A percentile compares a stretch with the other conserved stretches of the same genome.
phyloP scores from a whole-genome alignment of 139 green algal genomes.

The Picochlorum sp. region DNA sequence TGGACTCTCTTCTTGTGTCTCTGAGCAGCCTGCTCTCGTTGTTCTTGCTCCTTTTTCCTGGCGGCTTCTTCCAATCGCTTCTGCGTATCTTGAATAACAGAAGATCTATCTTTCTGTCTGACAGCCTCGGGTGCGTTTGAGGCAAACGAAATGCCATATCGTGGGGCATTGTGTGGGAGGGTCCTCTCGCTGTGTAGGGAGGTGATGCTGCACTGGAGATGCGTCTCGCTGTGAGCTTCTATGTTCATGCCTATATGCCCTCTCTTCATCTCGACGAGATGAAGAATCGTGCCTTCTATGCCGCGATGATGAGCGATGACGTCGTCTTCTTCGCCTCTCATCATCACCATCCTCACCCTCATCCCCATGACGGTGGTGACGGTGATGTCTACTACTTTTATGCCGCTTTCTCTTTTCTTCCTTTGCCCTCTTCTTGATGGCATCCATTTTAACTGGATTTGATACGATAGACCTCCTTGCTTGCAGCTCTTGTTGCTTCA shows the following conservation, averaged over 20 bases:
- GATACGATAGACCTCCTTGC: slow-evolving; percentile 43
- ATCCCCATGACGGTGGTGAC: slow-evolving; percentile 5
- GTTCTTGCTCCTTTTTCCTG: slow-evolving; percentile 32
- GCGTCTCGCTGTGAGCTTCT: neutral
- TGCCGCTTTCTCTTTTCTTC: slow-evolving; percentile 37
- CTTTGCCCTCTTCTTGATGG: slow-evolving; percentile 35
- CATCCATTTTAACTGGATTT: slow-evolving; percentile 55
- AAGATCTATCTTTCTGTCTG: slow-evolving; percentile 15
- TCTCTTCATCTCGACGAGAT: neutral
- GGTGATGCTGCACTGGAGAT: too few relatives aligned
- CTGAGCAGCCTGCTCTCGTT: slow-evolving; percentile 39
- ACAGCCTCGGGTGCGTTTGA: slow-evolving; percentile 16
- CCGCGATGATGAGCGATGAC: neutral
- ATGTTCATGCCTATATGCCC: neutral
- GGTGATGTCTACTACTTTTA: slow-evolving; percentile 46
- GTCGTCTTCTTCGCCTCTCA: too few relatives aligned
- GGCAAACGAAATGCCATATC: slow-evolving; percentile 31
- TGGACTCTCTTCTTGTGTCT: slow-evolving; percentile 37
- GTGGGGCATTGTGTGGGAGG: slow-evolving; percentile 20
- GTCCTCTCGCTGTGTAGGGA: neutral
- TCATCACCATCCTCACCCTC: neutral
- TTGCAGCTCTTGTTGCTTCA: slow-evolving; percentile 58
- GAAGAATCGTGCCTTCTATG: neutral
- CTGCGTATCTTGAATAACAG: slow-evolving; percentile 33
- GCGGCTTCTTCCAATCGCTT: slow-evolving; percentile 55